Evolutionary conservation across 441 rosid species (phyloP), one percentile per base, ranked within the genome.

Genomic region (Arabidopsis lyrata): DNA sequence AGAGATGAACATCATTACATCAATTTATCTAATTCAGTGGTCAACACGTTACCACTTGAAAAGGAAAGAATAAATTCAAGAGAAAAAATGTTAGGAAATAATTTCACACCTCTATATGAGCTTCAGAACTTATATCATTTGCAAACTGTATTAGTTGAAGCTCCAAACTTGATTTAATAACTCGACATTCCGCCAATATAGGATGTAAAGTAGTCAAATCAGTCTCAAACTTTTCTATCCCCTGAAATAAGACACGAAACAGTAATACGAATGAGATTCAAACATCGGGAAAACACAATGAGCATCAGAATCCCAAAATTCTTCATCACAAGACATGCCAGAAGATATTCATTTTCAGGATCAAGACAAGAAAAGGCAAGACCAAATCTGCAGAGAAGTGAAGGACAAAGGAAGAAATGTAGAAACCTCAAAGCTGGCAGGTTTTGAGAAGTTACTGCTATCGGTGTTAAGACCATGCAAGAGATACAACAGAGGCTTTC

Each of bases 111-210:
- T 91, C 88, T 31, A 91, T 82, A 75, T 91, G 99, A 78, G 96
- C 97, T 83, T 94, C 99, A 42, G 99, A 94, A 81, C 99, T 92
- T 78, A 94, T 91, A 74, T 86, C 91, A 83, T 91, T 91, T 59
- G 97, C 99, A 90, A 91, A 91, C 75, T 94, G 94, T 81, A 94
- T 80, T 68, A 91, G 73, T 52, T 87, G 84, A 82, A 94, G 94
- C 88, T 94, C 99, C 76, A 86, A 65, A 60, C 81, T 82, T 60
- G 97, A 89, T 86, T 92, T 94, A 61, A 83, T 22, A 66, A 92
- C 99, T 58, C 97, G 97, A 74, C 97, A 94, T 80, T 94, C 99
- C 56, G 95, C 85, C 93, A 92, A 79, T 76, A 92, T 78, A 82
- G 97, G 95, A 83, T 92, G 99, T 78, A 92, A 77, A 35, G 82